phyloP scores from a whole-genome alignment of 345 rosid genomes.

The Kandelia obovata region DNA sequence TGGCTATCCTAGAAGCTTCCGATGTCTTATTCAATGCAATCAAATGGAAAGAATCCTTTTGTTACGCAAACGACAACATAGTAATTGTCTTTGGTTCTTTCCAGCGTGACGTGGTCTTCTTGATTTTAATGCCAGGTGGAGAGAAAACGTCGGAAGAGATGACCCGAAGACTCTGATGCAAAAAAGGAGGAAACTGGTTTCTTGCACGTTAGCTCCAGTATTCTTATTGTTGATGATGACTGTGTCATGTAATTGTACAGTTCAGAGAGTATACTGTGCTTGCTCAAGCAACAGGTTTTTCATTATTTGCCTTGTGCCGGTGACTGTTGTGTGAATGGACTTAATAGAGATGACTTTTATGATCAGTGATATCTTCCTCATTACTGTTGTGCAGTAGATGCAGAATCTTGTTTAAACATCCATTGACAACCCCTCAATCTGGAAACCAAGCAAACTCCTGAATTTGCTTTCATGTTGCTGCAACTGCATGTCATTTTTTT shows the following conservation, averaged over 20 bases:
- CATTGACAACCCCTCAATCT: not conserved
- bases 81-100: not conserved
- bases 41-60: too few relatives aligned
- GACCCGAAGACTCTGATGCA: slow-evolving; percentile 14
- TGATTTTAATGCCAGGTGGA: slow-evolving; percentile 46
- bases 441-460: slow-evolving; percentile 6
- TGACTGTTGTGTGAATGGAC: slow-evolving; percentile 22
- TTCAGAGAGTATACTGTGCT: slow-evolving; percentile 33
- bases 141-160: slow-evolving; percentile 64
- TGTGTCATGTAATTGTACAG: slow-evolving; percentile 34
- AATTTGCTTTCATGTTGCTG: slow-evolving; percentile 8
- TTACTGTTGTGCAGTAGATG: slow-evolving; percentile 13
- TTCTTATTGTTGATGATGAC: slow-evolving; percentile 11
- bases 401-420: slow-evolving; percentile 2
- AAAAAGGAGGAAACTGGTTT: slow-evolving; percentile 27
- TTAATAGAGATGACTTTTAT: slow-evolving; percentile 15
- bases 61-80: not conserved
- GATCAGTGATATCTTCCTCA: slow-evolving; percentile 6
- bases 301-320: slow-evolving; percentile 7
- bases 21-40: too few relatives aligned
- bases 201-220: slow-evolving; percentile 25
- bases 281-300: slow-evolving; percentile 26
- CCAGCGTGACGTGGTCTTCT: not conserved
- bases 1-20: too few relatives aligned
- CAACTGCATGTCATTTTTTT: not conserved